Evolutionary conservation across 768 basidiomycete genomes (phyloP).

Genomic region (Favolaschia claudopus): DNA sequence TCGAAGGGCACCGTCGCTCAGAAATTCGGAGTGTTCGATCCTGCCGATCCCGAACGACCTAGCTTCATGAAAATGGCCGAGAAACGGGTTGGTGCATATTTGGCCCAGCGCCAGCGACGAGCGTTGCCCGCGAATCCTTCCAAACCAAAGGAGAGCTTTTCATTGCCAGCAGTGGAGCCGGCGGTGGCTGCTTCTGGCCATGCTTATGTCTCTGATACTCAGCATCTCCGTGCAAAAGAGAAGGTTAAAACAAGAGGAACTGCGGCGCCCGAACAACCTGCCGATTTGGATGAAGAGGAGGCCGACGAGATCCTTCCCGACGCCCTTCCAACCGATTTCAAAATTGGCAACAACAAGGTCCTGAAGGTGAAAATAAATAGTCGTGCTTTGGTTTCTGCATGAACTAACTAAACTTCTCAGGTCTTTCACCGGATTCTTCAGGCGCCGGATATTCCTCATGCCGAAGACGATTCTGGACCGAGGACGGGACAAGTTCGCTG

Average conservation of each 20-base stretch:
- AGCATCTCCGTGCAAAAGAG: constrained; percentile 5
- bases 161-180: too few relatives aligned
- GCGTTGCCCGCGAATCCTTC: too few relatives aligned
- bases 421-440: constrained; percentile 22
- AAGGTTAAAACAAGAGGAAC: constrained; percentile 14
- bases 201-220: constrained; percentile 1
- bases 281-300: not conserved
- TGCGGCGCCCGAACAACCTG: not conserved
- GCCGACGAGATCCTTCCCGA: constrained; percentile 20
- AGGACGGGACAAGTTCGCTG: constrained; percentile 24
- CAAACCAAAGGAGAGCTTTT: too few relatives aligned
- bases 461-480: not conserved
- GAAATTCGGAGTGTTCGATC: constrained; percentile 17
- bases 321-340: constrained; percentile 20
- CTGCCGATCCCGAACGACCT: constrained; percentile 2
- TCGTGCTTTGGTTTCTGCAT: not conserved
- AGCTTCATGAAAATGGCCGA: not conserved
- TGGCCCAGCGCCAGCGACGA: not conserved
- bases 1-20: not conserved
- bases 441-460: not conserved
- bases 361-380: constrained; percentile 4
- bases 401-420: not conserved
- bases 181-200: constrained; percentile 6
- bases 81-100: not conserved
- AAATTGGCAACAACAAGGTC: constrained; percentile 19